Percentiles rank a stretch among this genome's conserved stretches.
Conservation (phyloP, 192 early-diverging fungal species). For the Lobulomyces angularis region DNA sequence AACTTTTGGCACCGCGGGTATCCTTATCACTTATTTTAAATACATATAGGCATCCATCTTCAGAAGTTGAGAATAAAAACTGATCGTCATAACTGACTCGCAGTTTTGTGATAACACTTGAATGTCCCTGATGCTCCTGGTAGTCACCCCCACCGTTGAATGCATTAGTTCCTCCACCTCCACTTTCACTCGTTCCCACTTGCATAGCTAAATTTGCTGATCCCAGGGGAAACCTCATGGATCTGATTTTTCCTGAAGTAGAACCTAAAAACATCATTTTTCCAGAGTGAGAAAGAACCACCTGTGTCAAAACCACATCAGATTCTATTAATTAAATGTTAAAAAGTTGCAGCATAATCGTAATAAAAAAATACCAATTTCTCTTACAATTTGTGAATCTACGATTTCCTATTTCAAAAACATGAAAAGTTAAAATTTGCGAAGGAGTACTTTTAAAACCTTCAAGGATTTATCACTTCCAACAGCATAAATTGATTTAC, state of each 20-base stretch:
- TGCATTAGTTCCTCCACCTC: not conserved
- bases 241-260: slow-evolving; percentile 32
- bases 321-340: too few species aligned
- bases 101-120: slow-evolving; percentile 35
- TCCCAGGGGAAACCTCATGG: slow-evolving; percentile 42
- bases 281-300: slow-evolving; percentile 43
- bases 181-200: not conserved
- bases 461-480: slow-evolving; percentile 47
- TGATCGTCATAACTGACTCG: slow-evolving; percentile 46
- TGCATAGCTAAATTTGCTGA: slow-evolving; percentile 2
- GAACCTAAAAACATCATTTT: slow-evolving; percentile 52
- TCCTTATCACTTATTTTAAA: slow-evolving; percentile 47
- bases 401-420: slow-evolving; percentile 33
- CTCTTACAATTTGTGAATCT: slow-evolving; percentile 42
- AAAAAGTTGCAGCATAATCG: too few species aligned
- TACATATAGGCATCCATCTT: slow-evolving; percentile 44
- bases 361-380: too few species aligned
- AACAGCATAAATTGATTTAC: slow-evolving; percentile 39
- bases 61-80: slow-evolving; percentile 39
- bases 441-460: slow-evolving; percentile 7
- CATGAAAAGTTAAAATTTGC: not conserved
- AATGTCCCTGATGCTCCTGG: slow-evolving; percentile 49
- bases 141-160: slow-evolving; percentile 30
- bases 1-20: slow-evolving; percentile 28
- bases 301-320: slow-evolving; percentile 38